Percentiles rank a stretch among this genome's conserved stretches.
These are phyloP conservation scores for Ensete glaucum DNA, from an alignment of 176 grass and related monocot species.

Conservation along the genomic window DNA sequence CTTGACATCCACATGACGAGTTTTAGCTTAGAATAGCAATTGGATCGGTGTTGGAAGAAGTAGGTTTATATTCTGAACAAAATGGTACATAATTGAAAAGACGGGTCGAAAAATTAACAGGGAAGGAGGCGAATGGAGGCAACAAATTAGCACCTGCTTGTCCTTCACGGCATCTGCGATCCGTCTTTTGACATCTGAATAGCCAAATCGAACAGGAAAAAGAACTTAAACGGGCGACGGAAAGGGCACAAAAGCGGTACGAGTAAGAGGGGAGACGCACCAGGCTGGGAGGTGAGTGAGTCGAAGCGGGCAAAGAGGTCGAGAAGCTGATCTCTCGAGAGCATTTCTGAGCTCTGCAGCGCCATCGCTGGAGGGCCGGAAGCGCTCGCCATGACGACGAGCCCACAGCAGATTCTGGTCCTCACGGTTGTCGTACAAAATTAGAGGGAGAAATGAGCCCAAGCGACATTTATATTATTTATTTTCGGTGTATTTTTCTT, in stretches of 20 bases:
- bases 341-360: conserved; percentile 24
- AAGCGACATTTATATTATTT: no score
- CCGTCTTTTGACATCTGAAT: conserved; percentile 53
- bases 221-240: neutral
- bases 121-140: no score
- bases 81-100: no score
- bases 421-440: no score
- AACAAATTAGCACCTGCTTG: conserved; percentile 35
- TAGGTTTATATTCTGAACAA: no score
- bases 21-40: no score
- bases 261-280: conserved; percentile 10
- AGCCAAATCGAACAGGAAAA: neutral
- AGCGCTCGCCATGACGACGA: conserved; percentile 6
- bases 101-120: no score
- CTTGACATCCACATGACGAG: no score
- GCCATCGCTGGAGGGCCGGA: conserved; percentile 6
- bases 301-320: conserved; percentile 65
- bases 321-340: conserved; percentile 56
- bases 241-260: neutral
- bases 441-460: no score
- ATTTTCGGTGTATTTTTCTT: no score
- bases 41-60: no score
- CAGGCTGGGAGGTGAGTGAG: conserved; percentile 49
- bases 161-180: conserved; percentile 64
- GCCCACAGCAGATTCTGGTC: no score